Evolutionary conservation across 2,329 filamentous ascomycete species (phyloP).

Genomic region (Ophiostoma himal-ulmi): DNA sequence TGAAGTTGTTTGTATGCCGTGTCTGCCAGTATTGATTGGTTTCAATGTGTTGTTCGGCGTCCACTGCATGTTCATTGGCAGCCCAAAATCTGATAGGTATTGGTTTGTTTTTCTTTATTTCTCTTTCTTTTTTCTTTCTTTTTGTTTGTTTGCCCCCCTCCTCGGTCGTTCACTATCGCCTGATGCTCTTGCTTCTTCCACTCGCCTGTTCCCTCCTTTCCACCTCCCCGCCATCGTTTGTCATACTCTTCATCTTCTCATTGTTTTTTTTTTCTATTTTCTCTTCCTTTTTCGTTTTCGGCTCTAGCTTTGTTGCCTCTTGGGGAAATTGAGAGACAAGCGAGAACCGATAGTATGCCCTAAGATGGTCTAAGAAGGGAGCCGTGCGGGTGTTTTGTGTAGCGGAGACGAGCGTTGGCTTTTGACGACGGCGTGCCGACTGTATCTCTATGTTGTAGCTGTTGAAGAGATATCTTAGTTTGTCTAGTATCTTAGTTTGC

Average conservation of each 20-base stretch:
- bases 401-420: constrained; percentile 4
- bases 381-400: not conserved
- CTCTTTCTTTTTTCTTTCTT: not conserved
- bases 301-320: not conserved
- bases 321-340: not conserved
- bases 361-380: constrained; percentile 3
- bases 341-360: constrained; percentile 7
- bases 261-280: not conserved
- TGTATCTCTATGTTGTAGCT: no score
- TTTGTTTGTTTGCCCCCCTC: not conserved
- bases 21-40: not conserved
- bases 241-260: not conserved
- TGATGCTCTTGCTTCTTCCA: not conserved
- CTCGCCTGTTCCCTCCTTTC: not conserved
- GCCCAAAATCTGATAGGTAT: not conserved
- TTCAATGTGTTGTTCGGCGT: not conserved
- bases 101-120: not conserved
- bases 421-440: not conserved
- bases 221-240: not conserved
- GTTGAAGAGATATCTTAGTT: not conserved
- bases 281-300: not conserved
- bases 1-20: not conserved
- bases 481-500: not conserved
- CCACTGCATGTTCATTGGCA: not conserved
- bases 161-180: not conserved